These are phyloP conservation scores for Crucibulum laeve DNA, from an alignment of 768 basidiomycete genomes.

Conservation along the genomic window DNA sequence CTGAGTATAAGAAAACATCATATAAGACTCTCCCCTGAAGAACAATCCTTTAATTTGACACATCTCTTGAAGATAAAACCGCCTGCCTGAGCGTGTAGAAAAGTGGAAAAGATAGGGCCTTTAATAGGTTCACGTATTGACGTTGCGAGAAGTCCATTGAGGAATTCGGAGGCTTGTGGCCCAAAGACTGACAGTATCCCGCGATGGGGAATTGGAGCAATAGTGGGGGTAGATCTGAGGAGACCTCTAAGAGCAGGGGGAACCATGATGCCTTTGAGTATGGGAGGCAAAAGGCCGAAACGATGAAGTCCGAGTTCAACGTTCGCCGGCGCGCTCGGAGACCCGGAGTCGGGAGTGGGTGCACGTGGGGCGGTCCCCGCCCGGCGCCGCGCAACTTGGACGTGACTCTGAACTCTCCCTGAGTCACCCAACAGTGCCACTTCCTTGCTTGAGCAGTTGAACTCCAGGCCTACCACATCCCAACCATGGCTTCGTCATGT, in stretches of 20 bases:
- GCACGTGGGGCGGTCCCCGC: no score
- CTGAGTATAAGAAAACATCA: slow-evolving; percentile 82
- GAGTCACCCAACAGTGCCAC: no score
- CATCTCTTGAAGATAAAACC: slow-evolving; percentile 10
- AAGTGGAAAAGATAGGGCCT: slow-evolving; percentile 63
- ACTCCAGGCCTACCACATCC: not conserved
- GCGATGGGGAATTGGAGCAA: slow-evolving; percentile 63
- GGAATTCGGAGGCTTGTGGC: slow-evolving; percentile 74
- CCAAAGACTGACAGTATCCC: slow-evolving; percentile 75
- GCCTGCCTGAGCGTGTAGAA: slow-evolving; percentile 76
- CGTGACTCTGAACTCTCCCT: no score
- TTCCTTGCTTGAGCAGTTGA: no score
- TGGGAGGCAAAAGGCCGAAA: not conserved
- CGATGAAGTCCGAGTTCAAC: no score
- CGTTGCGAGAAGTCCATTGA: slow-evolving; percentile 71
- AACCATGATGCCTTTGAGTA: slow-evolving; percentile 4
- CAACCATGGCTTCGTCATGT: slow-evolving; percentile 74
- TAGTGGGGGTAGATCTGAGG: slow-evolving; percentile 40
- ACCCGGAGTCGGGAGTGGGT: no score
- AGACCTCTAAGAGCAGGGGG: slow-evolving; percentile 25
- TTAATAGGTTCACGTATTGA: slow-evolving; percentile 36
- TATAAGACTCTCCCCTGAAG: slow-evolving; percentile 83
- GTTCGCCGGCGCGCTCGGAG: no score
- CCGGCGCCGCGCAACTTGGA: no score
- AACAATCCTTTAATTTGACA: slow-evolving; percentile 8